Evolutionary conservation across 2,329 filamentous ascomycete genomes (phyloP), one percentile per base, ranked within the genome.

Genomic region (Amauroascus verrucosus): DNA sequence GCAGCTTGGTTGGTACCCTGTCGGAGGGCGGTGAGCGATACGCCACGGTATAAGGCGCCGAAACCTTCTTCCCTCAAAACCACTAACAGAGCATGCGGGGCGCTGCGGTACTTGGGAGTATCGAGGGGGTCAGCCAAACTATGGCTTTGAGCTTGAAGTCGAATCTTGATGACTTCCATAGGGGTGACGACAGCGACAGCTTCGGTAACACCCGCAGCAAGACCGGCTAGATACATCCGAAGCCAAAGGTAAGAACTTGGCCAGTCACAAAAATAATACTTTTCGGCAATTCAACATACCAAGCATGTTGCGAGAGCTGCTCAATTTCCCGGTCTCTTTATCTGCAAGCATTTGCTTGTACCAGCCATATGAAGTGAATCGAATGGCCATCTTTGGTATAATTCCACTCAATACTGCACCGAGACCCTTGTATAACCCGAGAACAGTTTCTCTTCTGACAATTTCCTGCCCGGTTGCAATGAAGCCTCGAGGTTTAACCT

Each of bases 121-220:
- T 97, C 93, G 61, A 97, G 83, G 5, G 93, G 93, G 68, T 98
- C 93, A 47, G 93, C 89, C 84, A 98, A 93, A 68, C 83, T 88
- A 81, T 98, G 93, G 75, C 96, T 88, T 74, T 98, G 93, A 3
- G 91, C 91, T 77, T 98, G 93, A 62, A 98, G 81, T 47, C 93
- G 86, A 68, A 98, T 98, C 80, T 98, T 98, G 73, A 98, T 82
- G 57, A 98, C 93, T 75, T 98, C 93, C 93, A 98, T 98, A 5
- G 93, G 93, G 28, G 90, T 96, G 54, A 98, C 93, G 49, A 98
- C 88, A 47, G 87, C 85, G 43, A 98, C 91, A 59, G 93, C 93
- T 78, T 98, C 93, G 18, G 93, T 97, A 16, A 98, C 83, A 72
- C 93, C 93, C 24, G 93, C 93, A 22, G 86, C 81, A 44, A 98